phyloP scores from a whole-genome alignment of 169 alveolate species.

The Neospora caninum region DNA sequence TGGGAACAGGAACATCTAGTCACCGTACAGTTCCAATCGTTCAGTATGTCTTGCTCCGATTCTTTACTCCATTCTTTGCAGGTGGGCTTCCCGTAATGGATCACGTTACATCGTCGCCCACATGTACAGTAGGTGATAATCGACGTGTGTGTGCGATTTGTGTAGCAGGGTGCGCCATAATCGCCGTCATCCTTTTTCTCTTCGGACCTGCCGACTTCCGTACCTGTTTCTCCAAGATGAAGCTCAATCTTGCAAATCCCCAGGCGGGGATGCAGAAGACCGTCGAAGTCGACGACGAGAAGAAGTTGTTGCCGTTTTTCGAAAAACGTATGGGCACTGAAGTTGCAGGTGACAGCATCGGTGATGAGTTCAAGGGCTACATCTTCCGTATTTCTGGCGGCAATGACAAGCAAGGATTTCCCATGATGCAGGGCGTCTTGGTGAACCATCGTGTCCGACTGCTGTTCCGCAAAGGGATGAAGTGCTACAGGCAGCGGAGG shows the following conservation, averaged over 20 bases:
- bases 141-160: not conserved
- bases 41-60: too few relatives aligned
- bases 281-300: slow-evolving; percentile 99
- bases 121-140: too few relatives aligned
- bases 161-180: not conserved
- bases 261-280: slow-evolving; percentile 90
- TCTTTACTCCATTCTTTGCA: too few relatives aligned
- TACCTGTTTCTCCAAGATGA: slow-evolving; percentile 43
- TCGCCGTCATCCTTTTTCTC: slow-evolving; percentile 30
- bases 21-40: too few relatives aligned
- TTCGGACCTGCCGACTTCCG: slow-evolving; percentile 7
- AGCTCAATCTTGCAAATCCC: slow-evolving; percentile 74
- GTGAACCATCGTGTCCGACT: slow-evolving; percentile 88
- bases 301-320: slow-evolving; percentile 95
- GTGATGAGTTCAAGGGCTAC: slow-evolving; percentile 98
- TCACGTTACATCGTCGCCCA: too few relatives aligned
- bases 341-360: slow-evolving; percentile 97
- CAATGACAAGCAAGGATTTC: slow-evolving; percentile 99
- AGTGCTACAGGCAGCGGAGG: slow-evolving; percentile 97
- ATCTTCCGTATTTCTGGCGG: slow-evolving; percentile 95
- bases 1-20: too few relatives aligned
- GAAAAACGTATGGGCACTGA: slow-evolving; percentile 98
- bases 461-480: slow-evolving; percentile 83
- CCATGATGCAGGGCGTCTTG: slow-evolving; percentile 99
- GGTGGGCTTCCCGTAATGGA: too few relatives aligned